Conservation (phyloP, 352 stramenopile species). For the Phytopythium mirpurense region DNA sequence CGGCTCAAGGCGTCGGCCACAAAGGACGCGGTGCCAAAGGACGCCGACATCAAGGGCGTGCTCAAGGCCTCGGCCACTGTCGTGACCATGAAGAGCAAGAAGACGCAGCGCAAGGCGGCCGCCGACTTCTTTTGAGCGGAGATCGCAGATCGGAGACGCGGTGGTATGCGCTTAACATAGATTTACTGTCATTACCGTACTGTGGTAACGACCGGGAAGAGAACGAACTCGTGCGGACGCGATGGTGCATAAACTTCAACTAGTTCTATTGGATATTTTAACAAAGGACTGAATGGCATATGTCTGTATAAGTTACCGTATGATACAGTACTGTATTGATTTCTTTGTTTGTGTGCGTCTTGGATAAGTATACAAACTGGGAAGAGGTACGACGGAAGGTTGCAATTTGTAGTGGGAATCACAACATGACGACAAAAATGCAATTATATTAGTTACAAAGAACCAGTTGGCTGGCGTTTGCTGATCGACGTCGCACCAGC, state of each 20-base stretch:
- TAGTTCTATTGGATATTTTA: neutral
- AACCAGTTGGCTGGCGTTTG: slow-evolving; percentile 1
- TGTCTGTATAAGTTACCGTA: too few relatives aligned
- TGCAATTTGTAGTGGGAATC: neutral
- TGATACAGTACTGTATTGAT: too few relatives aligned
- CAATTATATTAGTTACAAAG: neutral
- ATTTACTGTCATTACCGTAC: too few relatives aligned
- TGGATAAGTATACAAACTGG: too few relatives aligned
- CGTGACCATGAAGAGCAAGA: slow-evolving; percentile 35
- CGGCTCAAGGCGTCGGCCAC: slow-evolving; percentile 73
- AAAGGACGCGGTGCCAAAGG: slow-evolving; percentile 44
- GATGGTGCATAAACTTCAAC: too few relatives aligned
- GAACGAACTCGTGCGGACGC: too few relatives aligned
- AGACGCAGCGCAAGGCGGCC: slow-evolving; percentile 56
- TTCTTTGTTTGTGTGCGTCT: too few relatives aligned
- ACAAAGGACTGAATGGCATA: too few relatives aligned
- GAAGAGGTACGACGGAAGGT: neutral
- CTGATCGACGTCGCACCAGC: neutral
- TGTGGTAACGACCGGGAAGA: too few relatives aligned
- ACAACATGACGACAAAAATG: neutral
- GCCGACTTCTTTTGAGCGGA: slow-evolving; percentile 63
- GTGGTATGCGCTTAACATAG: neutral
- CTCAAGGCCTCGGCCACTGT: slow-evolving; percentile 44
- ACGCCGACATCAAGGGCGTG: slow-evolving; percentile 62
- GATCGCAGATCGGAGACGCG: too few relatives aligned